These are phyloP conservation scores for Chlamydomonas sp. DNA, from an alignment of 139 green algal species.

Conservation along the genomic window DNA sequence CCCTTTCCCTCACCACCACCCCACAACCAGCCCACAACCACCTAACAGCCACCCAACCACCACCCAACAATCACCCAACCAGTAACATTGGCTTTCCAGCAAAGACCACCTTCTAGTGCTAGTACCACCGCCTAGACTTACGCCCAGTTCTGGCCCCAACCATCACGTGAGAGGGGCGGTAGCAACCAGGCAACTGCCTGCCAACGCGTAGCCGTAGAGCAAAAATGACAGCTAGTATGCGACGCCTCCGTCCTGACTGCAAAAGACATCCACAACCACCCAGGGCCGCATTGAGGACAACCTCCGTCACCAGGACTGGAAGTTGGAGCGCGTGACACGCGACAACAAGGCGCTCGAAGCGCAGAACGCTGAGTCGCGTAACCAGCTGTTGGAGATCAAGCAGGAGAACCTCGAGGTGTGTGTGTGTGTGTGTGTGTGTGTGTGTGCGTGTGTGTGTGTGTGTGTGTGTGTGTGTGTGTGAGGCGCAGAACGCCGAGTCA, in stretches of 20 bases:
- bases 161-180: too few species aligned
- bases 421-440: neutral
- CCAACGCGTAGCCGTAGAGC: too few species aligned
- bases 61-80: too few species aligned
- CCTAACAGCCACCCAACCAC: too few species aligned
- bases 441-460: neutral
- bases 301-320: conserved; percentile 48
- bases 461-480: neutral
- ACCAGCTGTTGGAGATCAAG: conserved; percentile 35
- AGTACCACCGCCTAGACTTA: too few species aligned
- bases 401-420: conserved; percentile 54
- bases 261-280: neutral
- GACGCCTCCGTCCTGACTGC: neutral
- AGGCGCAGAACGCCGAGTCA: too few species aligned
- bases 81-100: too few species aligned
- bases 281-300: conserved; percentile 38
- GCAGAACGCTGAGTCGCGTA: conserved; percentile 40
- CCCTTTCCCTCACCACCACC: too few species aligned
- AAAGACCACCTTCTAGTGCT: too few species aligned
- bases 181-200: too few species aligned
- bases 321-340: conserved; percentile 48
- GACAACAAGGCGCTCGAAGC: conserved; percentile 49
- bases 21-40: too few species aligned
- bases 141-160: too few species aligned
- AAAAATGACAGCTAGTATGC: neutral